Evolutionary conservation across 2,329 filamentous ascomycete genomes (phyloP).

Genomic region (Penicillium expansum): DNA sequence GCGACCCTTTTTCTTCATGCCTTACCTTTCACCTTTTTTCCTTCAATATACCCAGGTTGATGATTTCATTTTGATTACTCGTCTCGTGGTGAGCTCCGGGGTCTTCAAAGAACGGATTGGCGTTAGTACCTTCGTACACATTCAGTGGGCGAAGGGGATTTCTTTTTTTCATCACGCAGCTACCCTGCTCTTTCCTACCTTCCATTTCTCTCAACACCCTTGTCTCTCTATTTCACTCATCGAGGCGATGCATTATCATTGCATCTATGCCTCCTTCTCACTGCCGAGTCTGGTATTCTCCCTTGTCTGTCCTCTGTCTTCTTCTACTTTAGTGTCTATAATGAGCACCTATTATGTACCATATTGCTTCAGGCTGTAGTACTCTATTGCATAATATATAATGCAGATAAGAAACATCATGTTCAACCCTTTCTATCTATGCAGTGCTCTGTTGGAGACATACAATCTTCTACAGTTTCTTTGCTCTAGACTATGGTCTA

Average conservation of each 20-base stretch:
- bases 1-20: background rate
- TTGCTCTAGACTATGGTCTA: too few species aligned
- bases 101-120: constrained; percentile 11
- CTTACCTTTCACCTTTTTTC: constrained; percentile 7
- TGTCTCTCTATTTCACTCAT: background rate
- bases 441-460: too few species aligned
- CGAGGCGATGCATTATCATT: background rate
- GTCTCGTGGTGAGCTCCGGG: constrained; percentile 4
- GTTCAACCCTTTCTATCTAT: too few species aligned
- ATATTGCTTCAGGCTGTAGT: background rate
- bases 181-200: background rate
- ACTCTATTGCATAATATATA: background rate
- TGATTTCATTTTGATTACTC: constrained; percentile 7
- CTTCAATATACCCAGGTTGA: constrained; percentile 24
- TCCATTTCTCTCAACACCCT: background rate
- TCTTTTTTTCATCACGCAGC: background rate
- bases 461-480: too few species aligned
- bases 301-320: background rate
- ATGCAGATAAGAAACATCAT: background rate
- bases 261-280: background rate
- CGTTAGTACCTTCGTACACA: constrained; percentile 7
- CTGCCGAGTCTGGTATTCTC: background rate
- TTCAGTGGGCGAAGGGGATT: background rate
- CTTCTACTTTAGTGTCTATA: background rate
- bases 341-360: background rate